Conservation (phyloP, 2,329 filamentous ascomycete species). For the Venturia carpophila region DNA sequence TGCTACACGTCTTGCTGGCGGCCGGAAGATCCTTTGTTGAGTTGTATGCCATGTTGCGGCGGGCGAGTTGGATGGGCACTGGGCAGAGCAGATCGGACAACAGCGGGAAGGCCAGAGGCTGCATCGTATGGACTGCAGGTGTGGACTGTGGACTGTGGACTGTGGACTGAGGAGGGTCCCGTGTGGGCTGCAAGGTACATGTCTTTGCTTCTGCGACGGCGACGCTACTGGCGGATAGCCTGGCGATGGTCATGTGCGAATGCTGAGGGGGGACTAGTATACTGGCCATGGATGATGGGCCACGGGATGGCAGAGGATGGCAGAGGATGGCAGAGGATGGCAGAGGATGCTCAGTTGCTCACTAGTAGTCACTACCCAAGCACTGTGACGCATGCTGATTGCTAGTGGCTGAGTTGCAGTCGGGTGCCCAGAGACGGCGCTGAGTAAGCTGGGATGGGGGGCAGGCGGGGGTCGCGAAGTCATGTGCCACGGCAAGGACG, state of each 20-base stretch:
- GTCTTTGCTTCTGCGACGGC: background rate
- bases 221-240: background rate
- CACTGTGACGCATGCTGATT: background rate
- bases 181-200: slow-evolving; percentile 7
- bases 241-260: slow-evolving; percentile 3
- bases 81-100: background rate
- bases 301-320: background rate
- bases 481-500: no score
- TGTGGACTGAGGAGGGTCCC: background rate
- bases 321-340: no score
- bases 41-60: background rate
- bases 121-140: background rate
- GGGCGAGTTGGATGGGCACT: background rate
- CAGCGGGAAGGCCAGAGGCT: background rate
- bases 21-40: background rate
- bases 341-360: no score
- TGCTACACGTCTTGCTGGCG: background rate
- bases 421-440: no score
- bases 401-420: no score
- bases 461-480: no score
- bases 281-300: background rate
- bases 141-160: background rate
- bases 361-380: background rate
- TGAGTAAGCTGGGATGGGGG: no score
- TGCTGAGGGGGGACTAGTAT: background rate